Conservation (phyloP, 208 protist genomes). For the Trypanosoma theileri region DNA sequence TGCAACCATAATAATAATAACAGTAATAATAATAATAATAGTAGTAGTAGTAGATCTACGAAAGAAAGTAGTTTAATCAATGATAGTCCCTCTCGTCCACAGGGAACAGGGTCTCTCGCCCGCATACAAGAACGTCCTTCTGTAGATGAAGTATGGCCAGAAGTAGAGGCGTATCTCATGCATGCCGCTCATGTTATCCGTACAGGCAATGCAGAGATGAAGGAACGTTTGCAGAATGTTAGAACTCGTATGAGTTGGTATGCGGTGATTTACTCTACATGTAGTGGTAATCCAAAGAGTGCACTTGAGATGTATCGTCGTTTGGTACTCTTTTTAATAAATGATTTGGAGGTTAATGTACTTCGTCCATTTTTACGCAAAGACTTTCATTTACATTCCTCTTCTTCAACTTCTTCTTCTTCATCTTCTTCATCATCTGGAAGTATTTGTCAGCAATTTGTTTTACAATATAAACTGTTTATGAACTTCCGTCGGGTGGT, state of each 20-base stretch:
- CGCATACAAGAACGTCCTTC: neutral
- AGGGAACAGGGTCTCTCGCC: neutral
- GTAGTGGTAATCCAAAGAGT: conserved; percentile 49
- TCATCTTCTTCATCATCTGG: neutral
- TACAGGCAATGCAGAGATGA: conserved; percentile 7
- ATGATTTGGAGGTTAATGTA: conserved; percentile 58
- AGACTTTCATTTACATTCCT: neutral
- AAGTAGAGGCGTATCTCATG: conserved; percentile 23
- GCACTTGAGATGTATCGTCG: conserved; percentile 58
- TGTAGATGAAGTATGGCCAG: conserved; percentile 18
- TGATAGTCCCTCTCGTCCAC: neutral
- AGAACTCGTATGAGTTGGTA: conserved; percentile 75
- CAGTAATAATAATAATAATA: too few relatives aligned
- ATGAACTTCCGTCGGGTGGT: conserved; percentile 56
- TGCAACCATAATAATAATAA: too few relatives aligned
- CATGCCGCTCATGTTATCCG: conserved; percentile 14
- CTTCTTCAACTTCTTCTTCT: neutral
- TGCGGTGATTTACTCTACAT: conserved; percentile 65
- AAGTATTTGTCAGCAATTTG: conserved; percentile 45
- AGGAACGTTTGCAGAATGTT: conserved; percentile 5
- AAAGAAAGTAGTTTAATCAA: neutral
- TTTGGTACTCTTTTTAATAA: conserved; percentile 47
- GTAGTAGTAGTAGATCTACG: too few relatives aligned
- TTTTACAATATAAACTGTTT: conserved; percentile 59
- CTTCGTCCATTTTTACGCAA: conserved; percentile 59